These are phyloP conservation scores for Pseudocercospora musae DNA, from an alignment of 2,329 filamentous ascomycete species.

Conservation along the genomic window DNA sequence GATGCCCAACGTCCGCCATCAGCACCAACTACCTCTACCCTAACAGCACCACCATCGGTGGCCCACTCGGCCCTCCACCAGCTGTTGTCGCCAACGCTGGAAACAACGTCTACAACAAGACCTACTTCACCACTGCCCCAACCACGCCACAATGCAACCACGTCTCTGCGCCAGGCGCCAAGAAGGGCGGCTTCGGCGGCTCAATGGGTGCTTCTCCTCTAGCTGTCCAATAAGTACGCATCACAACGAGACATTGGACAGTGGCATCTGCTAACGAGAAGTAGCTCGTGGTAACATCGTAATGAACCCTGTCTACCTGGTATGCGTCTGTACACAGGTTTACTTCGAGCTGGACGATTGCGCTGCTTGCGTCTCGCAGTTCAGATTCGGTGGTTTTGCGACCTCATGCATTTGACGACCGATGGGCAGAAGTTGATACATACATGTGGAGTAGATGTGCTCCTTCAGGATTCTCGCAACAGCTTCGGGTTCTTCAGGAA, in stretches of 20 bases:
- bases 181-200: neutral
- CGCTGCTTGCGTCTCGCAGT: neutral
- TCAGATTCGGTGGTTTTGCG: neutral
- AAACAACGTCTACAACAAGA: constrained; percentile 38
- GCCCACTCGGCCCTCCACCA: constrained; percentile 31
- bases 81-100: constrained; percentile 30
- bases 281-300: neutral
- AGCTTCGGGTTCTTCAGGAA: neutral
- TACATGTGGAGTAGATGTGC: neutral
- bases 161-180: neutral
- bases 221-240: neutral
- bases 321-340: neutral
- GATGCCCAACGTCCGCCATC: constrained; percentile 32
- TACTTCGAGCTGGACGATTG: neutral
- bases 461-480: neutral
- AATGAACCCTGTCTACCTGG: neutral
- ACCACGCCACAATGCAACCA: constrained; percentile 23
- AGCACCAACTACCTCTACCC: constrained; percentile 34
- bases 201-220: neutral
- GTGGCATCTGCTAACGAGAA: neutral
- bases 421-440: neutral
- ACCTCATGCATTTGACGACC: neutral
- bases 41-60: constrained; percentile 29
- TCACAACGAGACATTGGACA: too few relatives aligned
- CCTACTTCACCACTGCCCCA: constrained; percentile 33